Base-by-base conservation (phyloP, 805 yeast genomes). In the Candida dendrica region DNA sequence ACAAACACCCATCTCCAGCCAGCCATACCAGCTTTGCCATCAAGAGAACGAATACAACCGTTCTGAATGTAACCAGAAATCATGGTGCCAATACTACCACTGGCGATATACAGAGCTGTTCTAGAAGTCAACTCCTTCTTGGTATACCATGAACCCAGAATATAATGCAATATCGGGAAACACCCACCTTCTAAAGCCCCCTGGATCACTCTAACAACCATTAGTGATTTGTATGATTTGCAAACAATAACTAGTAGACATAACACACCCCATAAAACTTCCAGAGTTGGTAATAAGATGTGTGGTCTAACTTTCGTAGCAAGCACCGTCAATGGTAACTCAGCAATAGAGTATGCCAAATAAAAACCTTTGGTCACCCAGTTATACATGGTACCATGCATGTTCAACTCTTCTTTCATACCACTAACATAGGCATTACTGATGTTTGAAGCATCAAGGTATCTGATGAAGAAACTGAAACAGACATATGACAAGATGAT, bases 1-100 rank as follows among this genome's bases (percentile, higher is more conserved):
- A 79, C 67, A 50, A 75, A 79, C 60, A 77, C 71, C 84, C 83
- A 79, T 57, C 77, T 70, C 85, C 85, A 79, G 14, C 77, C 73
- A 9, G 70, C 68, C 18, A 69, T 52, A 5, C 78, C 79, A 34
- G 54, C 56, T 6, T 55, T 61, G 33, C 72, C 74, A 42, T 63
- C 60, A 50, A 74, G 51, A 36, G 56, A 53, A 43, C 65, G 54
- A 43, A 53, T 70, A 37, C 72, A 45, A 9, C 78, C 69, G 9
- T 77, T 24, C 14, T 77, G 79, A 38, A 78, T 58, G 34, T 77
- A 57, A 40, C 81, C 80, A 2, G 80, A 71, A 6, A 81, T 74
- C 38, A 77, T 64, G 26, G 73, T 63, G 18, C 84, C 68, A 37
- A 64, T 41, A 20, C 59, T 45, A 38, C 61, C 63, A 36, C 88